phyloP scores from a whole-genome alignment of 2,329 filamentous ascomycete species.

The Aspergillus floridensis region DNA sequence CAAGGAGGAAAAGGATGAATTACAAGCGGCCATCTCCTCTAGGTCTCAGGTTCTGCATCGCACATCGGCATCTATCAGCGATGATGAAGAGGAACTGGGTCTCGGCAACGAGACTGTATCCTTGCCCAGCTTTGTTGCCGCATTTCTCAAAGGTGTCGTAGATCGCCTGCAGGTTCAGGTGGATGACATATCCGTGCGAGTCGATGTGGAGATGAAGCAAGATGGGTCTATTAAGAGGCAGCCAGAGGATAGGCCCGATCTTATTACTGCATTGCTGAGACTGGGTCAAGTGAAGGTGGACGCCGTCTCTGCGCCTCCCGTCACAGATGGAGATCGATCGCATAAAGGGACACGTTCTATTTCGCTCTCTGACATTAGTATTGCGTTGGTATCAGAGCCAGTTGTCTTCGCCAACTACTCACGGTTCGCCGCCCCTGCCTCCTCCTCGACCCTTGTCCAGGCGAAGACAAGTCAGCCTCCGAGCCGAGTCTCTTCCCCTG shows the following conservation, averaged over 20 bases:
- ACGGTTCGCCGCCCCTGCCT: conserved; percentile 33
- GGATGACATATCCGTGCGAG: conserved; percentile 50
- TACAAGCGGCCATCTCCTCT: conserved; percentile 56
- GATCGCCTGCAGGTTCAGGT: conserved; percentile 57
- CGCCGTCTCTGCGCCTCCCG: conserved; percentile 25
- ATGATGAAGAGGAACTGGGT: conserved; percentile 50
- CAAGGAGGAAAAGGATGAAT: conserved; percentile 54
- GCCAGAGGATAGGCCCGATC: conserved; percentile 36
- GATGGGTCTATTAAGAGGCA: conserved; percentile 37
- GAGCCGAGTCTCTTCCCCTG: conserved; percentile 29
- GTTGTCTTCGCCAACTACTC: conserved; percentile 49
- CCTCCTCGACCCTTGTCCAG: conserved; percentile 33
- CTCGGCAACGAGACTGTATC: conserved; percentile 55
- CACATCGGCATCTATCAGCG: conserved; percentile 46
- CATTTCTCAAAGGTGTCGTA: conserved; percentile 57
- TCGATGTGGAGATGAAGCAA: conserved; percentile 49
- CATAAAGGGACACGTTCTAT: conserved; percentile 46
- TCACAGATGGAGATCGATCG: conserved; percentile 22
- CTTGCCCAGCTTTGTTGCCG: conserved; percentile 58
- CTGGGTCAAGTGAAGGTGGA: conserved; percentile 36
- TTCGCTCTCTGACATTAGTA: conserved; percentile 45
- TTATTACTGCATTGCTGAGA: conserved; percentile 35
- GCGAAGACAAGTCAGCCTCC: conserved; percentile 32
- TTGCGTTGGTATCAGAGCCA: conserved; percentile 49
- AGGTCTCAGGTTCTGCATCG: conserved; percentile 52